These are phyloP conservation scores for Brassica juncea DNA, from an alignment of 345 rosid genomes.

Conservation along the genomic window DNA sequence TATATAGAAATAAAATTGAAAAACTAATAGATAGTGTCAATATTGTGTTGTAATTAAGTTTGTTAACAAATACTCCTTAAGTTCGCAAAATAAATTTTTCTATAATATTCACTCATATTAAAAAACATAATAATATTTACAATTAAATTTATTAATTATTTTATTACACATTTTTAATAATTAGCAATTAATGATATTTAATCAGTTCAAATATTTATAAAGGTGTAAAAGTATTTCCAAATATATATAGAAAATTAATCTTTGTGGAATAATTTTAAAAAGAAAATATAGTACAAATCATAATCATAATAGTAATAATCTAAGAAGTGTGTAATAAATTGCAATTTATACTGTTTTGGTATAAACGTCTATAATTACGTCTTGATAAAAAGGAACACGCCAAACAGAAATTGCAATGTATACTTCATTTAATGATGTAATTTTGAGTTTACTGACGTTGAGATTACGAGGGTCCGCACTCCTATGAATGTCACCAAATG, in stretches of 20 bases:
- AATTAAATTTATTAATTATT: too few species aligned
- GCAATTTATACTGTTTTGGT: background rate
- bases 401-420: background rate
- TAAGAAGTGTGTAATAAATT: background rate
- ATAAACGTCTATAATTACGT: background rate
- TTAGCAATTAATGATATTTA: background rate
- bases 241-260: background rate
- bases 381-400: background rate
- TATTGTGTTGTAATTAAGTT: background rate
- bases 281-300: background rate
- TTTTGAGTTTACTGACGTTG: conserved; percentile 9
- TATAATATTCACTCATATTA: too few species aligned
- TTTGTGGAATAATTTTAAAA: background rate
- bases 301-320: background rate
- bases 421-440: conserved; percentile 20
- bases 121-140: too few species aligned
- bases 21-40: background rate
- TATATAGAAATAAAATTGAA: background rate
- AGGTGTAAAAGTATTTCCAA: background rate
- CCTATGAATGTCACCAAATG: background rate
- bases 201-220: too few species aligned
- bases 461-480: background rate
- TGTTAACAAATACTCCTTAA: background rate
- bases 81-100: too few species aligned
- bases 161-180: too few species aligned